A percentile compares a stretch with the other conserved stretches of the same genome.
phyloP scores from a whole-genome alignment of 2,329 filamentous ascomycete species.

The Xylariaceae sp. region DNA sequence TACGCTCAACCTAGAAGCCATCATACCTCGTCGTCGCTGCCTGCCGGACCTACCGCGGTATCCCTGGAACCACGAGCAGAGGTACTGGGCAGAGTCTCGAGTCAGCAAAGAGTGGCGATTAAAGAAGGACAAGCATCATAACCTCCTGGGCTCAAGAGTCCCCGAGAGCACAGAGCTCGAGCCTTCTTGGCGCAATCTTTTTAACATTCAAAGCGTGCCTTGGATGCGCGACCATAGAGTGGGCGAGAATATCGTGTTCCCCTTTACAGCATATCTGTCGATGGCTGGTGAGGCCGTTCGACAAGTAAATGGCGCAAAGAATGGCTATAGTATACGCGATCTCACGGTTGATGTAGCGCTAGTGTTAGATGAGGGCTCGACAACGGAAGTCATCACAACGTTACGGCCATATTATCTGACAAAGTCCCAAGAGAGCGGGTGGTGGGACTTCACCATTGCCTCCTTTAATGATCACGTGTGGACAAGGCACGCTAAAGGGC shows the following conservation, averaged over 20 bases:
- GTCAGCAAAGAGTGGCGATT: conserved; percentile 6
- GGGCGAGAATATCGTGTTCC: conserved; percentile 30
- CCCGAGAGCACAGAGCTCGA: not conserved
- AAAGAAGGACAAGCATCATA: conserved; percentile 8
- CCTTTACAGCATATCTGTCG: conserved; percentile 33
- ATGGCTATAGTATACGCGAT: conserved; percentile 28
- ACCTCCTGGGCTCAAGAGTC: conserved; percentile 6
- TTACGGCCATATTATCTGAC: conserved; percentile 25
- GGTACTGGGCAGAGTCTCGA: conserved; percentile 16
- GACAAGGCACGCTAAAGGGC: conserved; percentile 28
- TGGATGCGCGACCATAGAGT: conserved; percentile 36
- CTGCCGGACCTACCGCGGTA: conserved; percentile 17
- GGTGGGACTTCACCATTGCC: conserved; percentile 32
- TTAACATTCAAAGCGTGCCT: conserved; percentile 29
- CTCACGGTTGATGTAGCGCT: conserved; percentile 30
- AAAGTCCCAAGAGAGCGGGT: conserved; percentile 22
- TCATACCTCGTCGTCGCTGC: conserved; percentile 2
- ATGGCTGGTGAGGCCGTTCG: conserved; percentile 36
- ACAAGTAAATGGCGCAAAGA: conserved; percentile 17
- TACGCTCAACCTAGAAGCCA: conserved; percentile 12
- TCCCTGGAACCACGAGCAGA: conserved; percentile 17
- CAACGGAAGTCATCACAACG: conserved; percentile 32
- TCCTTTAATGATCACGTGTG: conserved; percentile 27
- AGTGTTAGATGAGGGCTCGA: conserved; percentile 26
- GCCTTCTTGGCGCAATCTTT: conserved; percentile 32